Conservation (phyloP, 2,329 filamentous ascomycete genomes). For the Pseudogymnoascus sp. region DNA sequence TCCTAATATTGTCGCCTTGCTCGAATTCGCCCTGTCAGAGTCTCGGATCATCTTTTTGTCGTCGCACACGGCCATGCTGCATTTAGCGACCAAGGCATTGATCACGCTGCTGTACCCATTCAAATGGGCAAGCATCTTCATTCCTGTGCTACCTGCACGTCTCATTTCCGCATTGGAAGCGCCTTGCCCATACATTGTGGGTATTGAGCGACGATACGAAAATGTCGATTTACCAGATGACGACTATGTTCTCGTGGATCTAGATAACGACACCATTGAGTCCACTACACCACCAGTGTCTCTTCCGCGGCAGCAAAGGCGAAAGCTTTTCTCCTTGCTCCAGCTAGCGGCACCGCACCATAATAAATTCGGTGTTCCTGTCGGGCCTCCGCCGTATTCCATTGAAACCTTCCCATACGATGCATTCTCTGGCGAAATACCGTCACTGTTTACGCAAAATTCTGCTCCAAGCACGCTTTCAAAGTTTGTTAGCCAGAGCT, state of each 20-base stretch:
- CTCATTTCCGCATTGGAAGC: slow-evolving; percentile 87
- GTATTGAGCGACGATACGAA: slow-evolving; percentile 87
- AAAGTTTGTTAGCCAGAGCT: slow-evolving; percentile 84
- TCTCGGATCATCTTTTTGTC: slow-evolving; percentile 94
- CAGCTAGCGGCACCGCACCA: slow-evolving; percentile 88
- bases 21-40: slow-evolving; percentile 88
- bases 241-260: slow-evolving; percentile 88
- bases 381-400: slow-evolving; percentile 87
- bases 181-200: slow-evolving; percentile 93
- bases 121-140: slow-evolving; percentile 90
- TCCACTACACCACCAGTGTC: slow-evolving; percentile 69
- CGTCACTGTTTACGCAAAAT: slow-evolving; percentile 66
- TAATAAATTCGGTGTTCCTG: slow-evolving; percentile 72
- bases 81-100: slow-evolving; percentile 83
- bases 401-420: slow-evolving; percentile 89
- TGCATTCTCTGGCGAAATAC: slow-evolving; percentile 79
- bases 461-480: slow-evolving; percentile 65
- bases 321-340: slow-evolving; percentile 80
- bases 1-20: slow-evolving; percentile 83
- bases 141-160: slow-evolving; percentile 80
- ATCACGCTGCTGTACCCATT: slow-evolving; percentile 80
- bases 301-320: slow-evolving; percentile 78
- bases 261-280: slow-evolving; percentile 86
- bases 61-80: slow-evolving; percentile 92
- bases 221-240: slow-evolving; percentile 81